Evolutionary conservation across 331 rosid species (phyloP), one percentile per base, ranked within the genome.

Genomic region (Quercus phellos): DNA sequence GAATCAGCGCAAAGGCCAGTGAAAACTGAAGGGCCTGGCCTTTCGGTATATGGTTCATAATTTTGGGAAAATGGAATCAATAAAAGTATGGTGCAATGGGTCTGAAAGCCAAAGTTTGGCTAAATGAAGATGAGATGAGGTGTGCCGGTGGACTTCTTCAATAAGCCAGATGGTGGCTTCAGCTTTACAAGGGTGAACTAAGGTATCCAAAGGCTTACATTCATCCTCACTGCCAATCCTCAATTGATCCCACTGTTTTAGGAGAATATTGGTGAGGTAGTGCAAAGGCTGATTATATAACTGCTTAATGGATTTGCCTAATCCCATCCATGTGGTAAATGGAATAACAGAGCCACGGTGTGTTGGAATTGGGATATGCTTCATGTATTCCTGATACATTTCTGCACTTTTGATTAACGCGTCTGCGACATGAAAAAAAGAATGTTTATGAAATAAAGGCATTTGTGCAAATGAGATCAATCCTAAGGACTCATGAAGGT

Each of bases 381-480:
- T 93, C 98, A 90, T 95, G 91, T 88, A 93, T 3, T 89, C 96
- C 80, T 91, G 98, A 89, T 95, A 95, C 96, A 93, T 89, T 83
- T 83, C 91, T 26, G 99, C 99, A 84, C 93, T 82, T 81, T 76
- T 87, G 38, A 59, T 79, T 83, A 95, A 74, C 72, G 81, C 84
- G 34, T 80, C 96, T 89, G 88, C 64, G 26, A 26, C 19, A 24
- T 21, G 3, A 38, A 38, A 43, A 26, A 24, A 76, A 79, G 18
- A 66, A 73, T 12, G 73, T 53, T 21, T 51, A 70, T 53, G 75
- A 72, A 72, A 51, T 1, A 72, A 13, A 27, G 24, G 32, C 38
- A 17, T 5, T 38, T 70, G 32, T 12, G 19, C 55, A 30, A 51
- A 42, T 54, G 13, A 51, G 67, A 76, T 63, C 38, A 84, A 55